These are phyloP conservation scores for Nidula microcarpa DNA, from an alignment of 768 basidiomycete genomes.

Conservation along the genomic window DNA sequence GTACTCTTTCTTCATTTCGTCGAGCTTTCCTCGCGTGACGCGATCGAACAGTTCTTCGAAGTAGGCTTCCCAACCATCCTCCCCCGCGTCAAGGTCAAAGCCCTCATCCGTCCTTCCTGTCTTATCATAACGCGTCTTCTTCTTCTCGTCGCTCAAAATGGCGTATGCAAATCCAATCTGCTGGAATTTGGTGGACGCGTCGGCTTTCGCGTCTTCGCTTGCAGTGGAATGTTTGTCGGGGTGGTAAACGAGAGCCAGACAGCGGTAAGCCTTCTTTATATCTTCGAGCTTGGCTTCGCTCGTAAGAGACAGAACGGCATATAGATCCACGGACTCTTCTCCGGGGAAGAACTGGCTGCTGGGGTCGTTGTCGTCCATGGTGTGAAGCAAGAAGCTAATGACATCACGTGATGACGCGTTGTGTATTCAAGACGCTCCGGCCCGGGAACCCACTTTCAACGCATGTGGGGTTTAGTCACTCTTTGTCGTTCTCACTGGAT, in stretches of 20 bases:
- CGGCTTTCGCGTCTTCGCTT: slow-evolving; percentile 55
- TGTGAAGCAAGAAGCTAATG: slow-evolving; percentile 6
- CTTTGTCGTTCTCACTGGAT: too few relatives aligned
- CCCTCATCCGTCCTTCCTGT: slow-evolving; percentile 87
- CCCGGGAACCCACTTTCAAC: not conserved
- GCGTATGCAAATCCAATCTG: slow-evolving; percentile 94
- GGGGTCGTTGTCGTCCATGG: slow-evolving; percentile 74
- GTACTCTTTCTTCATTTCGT: slow-evolving; percentile 92
- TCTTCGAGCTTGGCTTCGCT: slow-evolving; percentile 56
- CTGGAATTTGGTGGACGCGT: slow-evolving; percentile 79
- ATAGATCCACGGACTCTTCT: slow-evolving; percentile 71
- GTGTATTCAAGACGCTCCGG: not conserved
- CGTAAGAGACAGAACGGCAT: slow-evolving; percentile 62
- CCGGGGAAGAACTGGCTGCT: slow-evolving; percentile 76
- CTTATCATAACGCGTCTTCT: slow-evolving; percentile 74
- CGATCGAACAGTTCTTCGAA: slow-evolving; percentile 88
- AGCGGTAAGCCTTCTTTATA: slow-evolving; percentile 83
- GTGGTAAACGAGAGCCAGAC: slow-evolving; percentile 76
- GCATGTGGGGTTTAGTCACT: too few relatives aligned
- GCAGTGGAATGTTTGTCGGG: slow-evolving; percentile 85
- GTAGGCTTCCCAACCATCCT: slow-evolving; percentile 93
- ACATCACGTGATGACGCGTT: not conserved
- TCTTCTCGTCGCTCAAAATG: slow-evolving; percentile 75
- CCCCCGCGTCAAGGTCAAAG: slow-evolving; percentile 64
- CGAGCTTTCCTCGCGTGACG: slow-evolving; percentile 81